Evolutionary conservation across 495 filamentous ascomycete species (phyloP).

Genomic region (Staphylotrichum tortipilum): DNA sequence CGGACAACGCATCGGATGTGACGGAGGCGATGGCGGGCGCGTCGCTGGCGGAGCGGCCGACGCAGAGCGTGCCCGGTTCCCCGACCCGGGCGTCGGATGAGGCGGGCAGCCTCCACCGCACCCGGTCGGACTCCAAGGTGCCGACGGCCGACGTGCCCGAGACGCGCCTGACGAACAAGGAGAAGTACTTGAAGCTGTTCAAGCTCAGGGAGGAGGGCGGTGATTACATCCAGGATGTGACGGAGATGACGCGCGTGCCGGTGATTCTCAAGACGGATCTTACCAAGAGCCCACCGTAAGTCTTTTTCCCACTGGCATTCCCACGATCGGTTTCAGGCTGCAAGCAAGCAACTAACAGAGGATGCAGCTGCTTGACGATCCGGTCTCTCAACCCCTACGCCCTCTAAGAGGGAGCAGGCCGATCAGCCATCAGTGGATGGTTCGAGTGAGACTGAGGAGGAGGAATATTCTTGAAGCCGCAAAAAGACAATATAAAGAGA

Average conservation of each 20-base stretch:
- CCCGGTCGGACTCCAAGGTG: constrained; percentile 86
- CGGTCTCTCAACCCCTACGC: constrained; percentile 96
- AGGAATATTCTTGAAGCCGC: too few species aligned
- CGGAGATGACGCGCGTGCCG: constrained; percentile 92
- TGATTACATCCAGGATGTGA: constrained; percentile 95
- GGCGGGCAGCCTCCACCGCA: constrained; percentile 69
- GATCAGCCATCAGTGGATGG: too few species aligned
- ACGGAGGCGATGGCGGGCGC: constrained; percentile 80
- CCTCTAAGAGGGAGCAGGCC: constrained; percentile 59
- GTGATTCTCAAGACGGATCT: constrained; percentile 97
- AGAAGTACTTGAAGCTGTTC: constrained; percentile 90
- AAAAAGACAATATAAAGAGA: too few species aligned
- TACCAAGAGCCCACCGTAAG: constrained; percentile 97
- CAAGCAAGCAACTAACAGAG: constrained; percentile 29
- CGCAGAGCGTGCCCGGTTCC: constrained; percentile 92
- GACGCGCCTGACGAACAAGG: constrained; percentile 78
- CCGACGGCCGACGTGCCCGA: constrained; percentile 63
- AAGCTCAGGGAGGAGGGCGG: constrained; percentile 84
- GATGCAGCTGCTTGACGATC: constrained; percentile 81
- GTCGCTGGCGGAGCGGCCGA: constrained; percentile 76
- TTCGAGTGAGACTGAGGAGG: too few species aligned
- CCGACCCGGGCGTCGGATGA: constrained; percentile 68
- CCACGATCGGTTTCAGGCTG: too few species aligned
- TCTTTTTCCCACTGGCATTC: constrained; percentile 15
- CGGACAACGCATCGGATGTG: constrained; percentile 71